Percentiles rank a stretch among this genome's conserved stretches.
Conservation (phyloP, 2,329 filamentous ascomycete genomes). For the Monilinia fructicola region DNA sequence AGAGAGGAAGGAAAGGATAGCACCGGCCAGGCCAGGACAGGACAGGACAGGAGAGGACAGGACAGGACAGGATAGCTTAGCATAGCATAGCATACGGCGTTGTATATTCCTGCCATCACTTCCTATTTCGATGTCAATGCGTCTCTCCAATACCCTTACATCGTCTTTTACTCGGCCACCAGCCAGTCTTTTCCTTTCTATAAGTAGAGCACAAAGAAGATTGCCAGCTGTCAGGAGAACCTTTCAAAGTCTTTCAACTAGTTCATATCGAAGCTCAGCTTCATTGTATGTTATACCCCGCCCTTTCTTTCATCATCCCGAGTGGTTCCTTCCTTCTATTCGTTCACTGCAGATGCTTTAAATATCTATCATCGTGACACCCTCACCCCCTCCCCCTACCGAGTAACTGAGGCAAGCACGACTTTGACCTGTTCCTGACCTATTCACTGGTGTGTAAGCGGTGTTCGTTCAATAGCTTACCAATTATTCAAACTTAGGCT, state of each 20-base stretch:
- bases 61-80: neutral
- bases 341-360: neutral
- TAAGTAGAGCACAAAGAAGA: conserved; percentile 31
- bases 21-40: too few species aligned
- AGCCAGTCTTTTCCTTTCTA: conserved; percentile 28
- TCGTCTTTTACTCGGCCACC: conserved; percentile 33
- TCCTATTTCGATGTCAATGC: conserved; percentile 34
- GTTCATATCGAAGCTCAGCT: conserved; percentile 18
- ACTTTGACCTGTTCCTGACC: neutral
- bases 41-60: neutral
- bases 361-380: conserved; percentile 8
- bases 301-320: conserved; percentile 15
- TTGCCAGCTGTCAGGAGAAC: conserved; percentile 25
- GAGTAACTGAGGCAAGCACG: conserved; percentile 13
- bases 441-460: conserved; percentile 4
- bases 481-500: conserved; percentile 28
- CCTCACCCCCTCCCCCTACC: too few species aligned
- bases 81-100: conserved; percentile 1
- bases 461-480: conserved; percentile 12
- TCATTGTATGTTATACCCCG: conserved; percentile 24
- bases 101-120: conserved; percentile 7
- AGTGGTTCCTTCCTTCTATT: conserved; percentile 4
- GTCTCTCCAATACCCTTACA: conserved; percentile 35
- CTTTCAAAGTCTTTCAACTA: conserved; percentile 20
- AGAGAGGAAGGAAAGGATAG: too few species aligned